Base-by-base conservation (phyloP, 2,329 filamentous ascomycete genomes). In the Zelopaecilomyces penicillatus region DNA sequence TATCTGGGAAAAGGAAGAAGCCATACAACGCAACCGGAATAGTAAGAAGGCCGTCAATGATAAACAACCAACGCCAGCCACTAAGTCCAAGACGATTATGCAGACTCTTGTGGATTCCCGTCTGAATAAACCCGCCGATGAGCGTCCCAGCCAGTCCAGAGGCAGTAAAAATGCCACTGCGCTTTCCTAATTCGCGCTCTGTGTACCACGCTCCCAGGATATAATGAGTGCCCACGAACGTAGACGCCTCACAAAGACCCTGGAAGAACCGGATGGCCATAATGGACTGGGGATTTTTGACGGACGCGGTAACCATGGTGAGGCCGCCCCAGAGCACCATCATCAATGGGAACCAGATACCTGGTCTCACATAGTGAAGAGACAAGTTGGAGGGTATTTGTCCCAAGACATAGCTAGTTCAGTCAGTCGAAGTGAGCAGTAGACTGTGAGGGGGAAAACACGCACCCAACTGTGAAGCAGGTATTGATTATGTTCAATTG, bases 61-160 rank as follows among this genome's bases (percentile, higher is more conserved):
- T 82, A 61, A 86, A 86, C 0, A 85, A 67, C 82, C 80, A 84
- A 3, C 78, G 67, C 82, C 82, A 87, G 5, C 81, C 82, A 0
- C 67, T 74, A 1, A 84, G 63, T 0, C 81, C 83, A 19, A 63
- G 62, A 2, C 65, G 64, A 2, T 74, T 70, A 30, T 65, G 44
- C 42, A 66, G 50, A 37, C 57, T 59, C 1, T 52, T 45, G 4
- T 78, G 77, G 44, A 88, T 84, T 1, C 82, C 78, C 0, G 77
- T 77, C 12, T 77, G 74, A 39, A 83, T 75, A 27, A 82, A 65
- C 1, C 81, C 83, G 2, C 62, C 63, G 30, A 66, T 58, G 47
- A 66, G 56, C 36, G 73, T 79, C 0, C 79, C 79, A 0, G 74
- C 74, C 1, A 81, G 66, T 1, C 78, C 78, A 8, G 75, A 77